Evolutionary conservation across 1,139 yeast species (phyloP), one percentile per base, ranked within the genome.

Genomic region (Geotrichum histeridarum): DNA sequence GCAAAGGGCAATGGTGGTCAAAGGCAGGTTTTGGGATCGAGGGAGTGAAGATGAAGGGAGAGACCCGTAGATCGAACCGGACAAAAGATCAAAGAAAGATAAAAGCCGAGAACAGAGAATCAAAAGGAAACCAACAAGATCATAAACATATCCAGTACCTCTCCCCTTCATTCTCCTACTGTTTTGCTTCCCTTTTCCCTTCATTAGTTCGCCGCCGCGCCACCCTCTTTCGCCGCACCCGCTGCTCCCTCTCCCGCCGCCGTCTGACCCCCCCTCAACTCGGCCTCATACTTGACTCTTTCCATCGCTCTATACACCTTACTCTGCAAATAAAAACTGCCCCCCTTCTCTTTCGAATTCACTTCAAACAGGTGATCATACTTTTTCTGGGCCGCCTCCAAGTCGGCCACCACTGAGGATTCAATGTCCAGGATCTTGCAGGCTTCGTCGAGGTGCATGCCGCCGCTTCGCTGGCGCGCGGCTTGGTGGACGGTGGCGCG

Each of bases 281-380:
- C 72, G 22, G 77, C 57, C 62, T 83, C 88, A 61, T 74, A 73
- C 61, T 79, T 79, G 54, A 83, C 67, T 56, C 88, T 71, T 65
- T 83, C 87, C 73, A 81, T 78, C n/a, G 93, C 89, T 69, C 96
- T 81, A 69, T 82, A 90, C 38, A 93, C 93, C 73, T 93, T 93
- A 56, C 94, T 84, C 69, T 93, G 99, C 52, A 93, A 70, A 67
- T 91, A 93, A 68, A 93, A 91, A 45, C 95, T 86, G 51, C 95
- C 96, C 14, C 96, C 96, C 71, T 91, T 89, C 57, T 90, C 97
- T 70, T 89, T 89, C 42, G 94, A 82, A 73, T 93, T 93, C 59
- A 89, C 87, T 47, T 86, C 89, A 64, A 91, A 93, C 62, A 93
- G 73, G 64, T 89, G 89, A 59, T 84, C 81, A 73, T 86, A 93